These are phyloP conservation scores for Iris macrosiphon DNA, from an alignment of 106 monocot genomes.

Conservation along the genomic window DNA sequence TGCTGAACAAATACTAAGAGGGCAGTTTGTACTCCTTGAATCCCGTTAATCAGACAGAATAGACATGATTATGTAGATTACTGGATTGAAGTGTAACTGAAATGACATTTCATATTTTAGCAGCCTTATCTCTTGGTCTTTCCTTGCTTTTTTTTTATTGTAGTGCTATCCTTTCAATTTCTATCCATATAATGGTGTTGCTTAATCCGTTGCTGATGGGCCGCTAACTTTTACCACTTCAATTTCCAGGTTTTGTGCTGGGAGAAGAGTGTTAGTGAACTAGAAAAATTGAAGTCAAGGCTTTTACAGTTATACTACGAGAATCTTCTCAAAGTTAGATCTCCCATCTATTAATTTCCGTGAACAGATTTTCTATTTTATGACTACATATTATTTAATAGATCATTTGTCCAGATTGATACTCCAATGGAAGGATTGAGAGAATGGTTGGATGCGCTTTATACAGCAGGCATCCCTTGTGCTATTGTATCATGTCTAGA, in stretches of 20 bases:
- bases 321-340: conserved; percentile 65
- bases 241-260: conserved; percentile 69
- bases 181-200: too few relatives aligned
- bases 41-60: too few relatives aligned
- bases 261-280: conserved; percentile 41
- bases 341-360: neutral
- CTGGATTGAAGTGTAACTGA: too few relatives aligned
- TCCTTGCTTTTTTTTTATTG: conserved; percentile 4
- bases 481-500: conserved; percentile 89
- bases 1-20: too few relatives aligned
- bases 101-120: too few relatives aligned
- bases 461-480: conserved; percentile 83
- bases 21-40: too few relatives aligned
- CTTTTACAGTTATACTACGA: conserved; percentile 75
- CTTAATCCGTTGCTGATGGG: too few relatives aligned
- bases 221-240: neutral
- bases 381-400: neutral
- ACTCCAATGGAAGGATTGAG: conserved; percentile 70
- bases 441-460: conserved; percentile 88
- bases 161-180: neutral
- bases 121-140: too few relatives aligned
- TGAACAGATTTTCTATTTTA: neutral
- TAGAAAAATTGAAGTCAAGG: conserved; percentile 83
- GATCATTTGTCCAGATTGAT: conserved; percentile 44
- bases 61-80: too few relatives aligned